Evolutionary conservation across 139 green algal genomes (phyloP), one percentile per base, ranked within the genome.

Genomic region (Zygnema cylindricum): DNA sequence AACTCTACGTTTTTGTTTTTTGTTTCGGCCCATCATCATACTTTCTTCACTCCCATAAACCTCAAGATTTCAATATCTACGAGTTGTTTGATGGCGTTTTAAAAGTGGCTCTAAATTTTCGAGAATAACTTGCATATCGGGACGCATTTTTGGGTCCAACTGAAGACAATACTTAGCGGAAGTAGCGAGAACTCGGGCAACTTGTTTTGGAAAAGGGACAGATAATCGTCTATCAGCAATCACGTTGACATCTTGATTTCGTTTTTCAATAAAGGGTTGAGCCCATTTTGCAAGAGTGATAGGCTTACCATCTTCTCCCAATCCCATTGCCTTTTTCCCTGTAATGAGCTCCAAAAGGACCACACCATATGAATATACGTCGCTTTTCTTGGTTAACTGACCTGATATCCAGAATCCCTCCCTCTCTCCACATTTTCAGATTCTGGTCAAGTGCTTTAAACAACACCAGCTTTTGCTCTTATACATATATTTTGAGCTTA

Each of bases 321-420:
- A 36, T 43, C 57, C 83, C 83, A 88, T 82, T 2, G 83, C 83
- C 55, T 84, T 84, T 25, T 38, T 54, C 40, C 83, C 83, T 38
- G 83, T 83, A 43, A 88, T 73, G 22, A 88, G 54, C 83, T 88
- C 83, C 36, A 88, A 39, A 2, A 88, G 83, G 1, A 82, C 57
- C 38, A 83, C 83, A 22, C 83, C 83, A 3, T 88, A 88, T 35
- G 69, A 38, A 57, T 88, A 88, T 25, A 88, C 83, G 69, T 82
- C 83, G 35, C 83, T 88, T 69, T 76, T 88, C 42, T 75, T n/a
- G 42, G 81, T 87, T 54, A 86, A 43, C 40, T 86, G 81, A n/a
- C 81, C 81, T 79, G 35, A 25, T 63, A 7, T 25, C 16, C 49
- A 63, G 16, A 16, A 63, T 16, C 7, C 49, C 7, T 16, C 49